Percentiles rank a stretch among this genome's conserved stretches.
phyloP scores from a whole-genome alignment of 129 eudicot genomes.

The Flaveria sonorensis region DNA sequence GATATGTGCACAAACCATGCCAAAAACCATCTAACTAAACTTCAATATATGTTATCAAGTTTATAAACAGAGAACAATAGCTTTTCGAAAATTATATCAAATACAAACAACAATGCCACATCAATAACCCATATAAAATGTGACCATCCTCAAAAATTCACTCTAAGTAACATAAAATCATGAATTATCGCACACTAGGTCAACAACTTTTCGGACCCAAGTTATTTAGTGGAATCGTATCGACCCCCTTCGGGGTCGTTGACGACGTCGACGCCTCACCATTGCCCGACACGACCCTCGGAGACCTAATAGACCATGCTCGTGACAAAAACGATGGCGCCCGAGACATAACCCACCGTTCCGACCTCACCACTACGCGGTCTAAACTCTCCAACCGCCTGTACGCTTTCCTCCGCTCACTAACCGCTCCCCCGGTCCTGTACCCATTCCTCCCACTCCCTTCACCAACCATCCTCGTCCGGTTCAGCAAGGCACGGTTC shows the following conservation, averaged over 20 bases:
- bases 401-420: conserved; percentile 25
- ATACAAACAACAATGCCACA: no score
- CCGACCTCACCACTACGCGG: conserved; percentile 35
- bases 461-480: conserved; percentile 37
- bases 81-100: no score
- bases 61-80: no score
- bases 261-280: conserved; percentile 42
- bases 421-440: conserved; percentile 37
- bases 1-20: no score
- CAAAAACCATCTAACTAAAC: no score
- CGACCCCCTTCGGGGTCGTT: conserved; percentile 32
- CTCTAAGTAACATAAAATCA: neutral
- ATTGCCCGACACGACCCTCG: conserved; percentile 45
- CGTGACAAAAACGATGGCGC: conserved; percentile 46
- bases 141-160: no score
- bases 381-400: conserved; percentile 42
- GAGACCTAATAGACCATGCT: conserved; percentile 32
- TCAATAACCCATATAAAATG: no score
- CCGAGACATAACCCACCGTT: conserved; percentile 37
- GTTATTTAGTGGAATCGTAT: conserved; percentile 47
- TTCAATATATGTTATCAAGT: no score
- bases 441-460: conserved; percentile 46
- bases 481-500: conserved; percentile 33
- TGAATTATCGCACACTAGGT: neutral
- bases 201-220: conserved; percentile 49